Evolutionary conservation across 129 eudicot genomes (phyloP).

Genomic region (Lonicera japonica): DNA sequence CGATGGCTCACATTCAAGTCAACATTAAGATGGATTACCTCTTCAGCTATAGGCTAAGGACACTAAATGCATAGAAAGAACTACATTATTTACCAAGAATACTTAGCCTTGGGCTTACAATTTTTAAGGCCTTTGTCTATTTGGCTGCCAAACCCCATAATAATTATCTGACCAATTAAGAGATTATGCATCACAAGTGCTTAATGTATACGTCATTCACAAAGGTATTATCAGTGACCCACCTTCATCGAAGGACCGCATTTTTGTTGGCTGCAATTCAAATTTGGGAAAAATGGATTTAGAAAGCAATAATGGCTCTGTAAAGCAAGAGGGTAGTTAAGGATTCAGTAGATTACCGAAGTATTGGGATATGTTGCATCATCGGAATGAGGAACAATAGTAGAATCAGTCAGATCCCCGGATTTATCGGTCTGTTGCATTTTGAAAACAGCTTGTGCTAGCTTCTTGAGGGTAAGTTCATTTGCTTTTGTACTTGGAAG

Average conservation of each 20-base stretch:
- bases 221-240: not conserved
- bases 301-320: not conserved
- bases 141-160: no score
- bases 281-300: constrained; percentile 11
- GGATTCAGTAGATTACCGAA: constrained; percentile 23
- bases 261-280: constrained; percentile 28
- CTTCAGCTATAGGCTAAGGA: no score
- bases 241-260: constrained; percentile 22
- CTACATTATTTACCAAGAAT: no score
- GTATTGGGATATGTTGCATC: constrained; percentile 29
- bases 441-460: constrained; percentile 38
- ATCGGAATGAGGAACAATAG: not conserved
- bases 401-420: constrained; percentile 6
- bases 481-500: constrained; percentile 37
- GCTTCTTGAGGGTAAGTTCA: constrained; percentile 35
- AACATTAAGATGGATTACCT: no score
- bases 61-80: no score
- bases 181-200: no score
- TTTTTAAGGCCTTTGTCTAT: no score
- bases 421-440: constrained; percentile 26
- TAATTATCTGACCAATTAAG: no score
- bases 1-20: no score
- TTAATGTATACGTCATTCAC: not conserved
- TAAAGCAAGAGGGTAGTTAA: not conserved
- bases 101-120: constrained; percentile 1